Evolutionary conservation across 768 basidiomycete species (phyloP).

Genomic region (Boletales sp.): DNA sequence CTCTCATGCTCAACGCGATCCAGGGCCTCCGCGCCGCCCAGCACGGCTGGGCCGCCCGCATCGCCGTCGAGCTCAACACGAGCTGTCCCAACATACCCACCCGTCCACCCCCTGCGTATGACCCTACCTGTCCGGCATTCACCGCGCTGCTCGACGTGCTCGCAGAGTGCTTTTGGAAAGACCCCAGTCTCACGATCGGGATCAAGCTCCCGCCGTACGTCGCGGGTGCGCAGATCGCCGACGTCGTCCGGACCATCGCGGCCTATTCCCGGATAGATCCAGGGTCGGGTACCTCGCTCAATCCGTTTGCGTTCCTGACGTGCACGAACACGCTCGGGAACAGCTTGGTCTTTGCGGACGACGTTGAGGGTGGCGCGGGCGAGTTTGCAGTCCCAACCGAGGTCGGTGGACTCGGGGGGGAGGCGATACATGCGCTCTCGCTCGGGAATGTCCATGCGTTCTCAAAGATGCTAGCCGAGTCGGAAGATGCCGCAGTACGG

Average conservation of each 20-base stretch:
- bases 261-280: constrained; percentile 30
- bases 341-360: constrained; percentile 58
- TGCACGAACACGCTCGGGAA: constrained; percentile 81
- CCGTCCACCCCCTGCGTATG: constrained; percentile 65
- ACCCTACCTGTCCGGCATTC: constrained; percentile 40
- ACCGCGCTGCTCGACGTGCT: constrained; percentile 53
- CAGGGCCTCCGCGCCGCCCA: constrained; percentile 48
- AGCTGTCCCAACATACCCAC: constrained; percentile 77
- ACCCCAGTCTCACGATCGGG: constrained; percentile 61
- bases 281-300: constrained; percentile 17
- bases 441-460: constrained; percentile 76
- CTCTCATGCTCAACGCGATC: constrained; percentile 54
- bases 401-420: constrained; percentile 75
- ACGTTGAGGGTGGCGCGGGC: constrained; percentile 30
- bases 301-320: constrained; percentile 70
- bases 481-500: constrained; percentile 38
- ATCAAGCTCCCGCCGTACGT: constrained; percentile 80
- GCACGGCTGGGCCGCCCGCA: constrained; percentile 34
- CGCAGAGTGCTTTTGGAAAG: constrained; percentile 43
- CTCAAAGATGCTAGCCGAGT: constrained; percentile 44
- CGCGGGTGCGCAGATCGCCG: constrained; percentile 55
- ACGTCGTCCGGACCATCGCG: constrained; percentile 46
- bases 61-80: constrained; percentile 81
- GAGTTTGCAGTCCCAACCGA: constrained; percentile 60
- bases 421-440: constrained; percentile 68